These are phyloP conservation scores for Sugiyamaella paludigena DNA, from an alignment of 1,139 yeast species.

Conservation along the genomic window DNA sequence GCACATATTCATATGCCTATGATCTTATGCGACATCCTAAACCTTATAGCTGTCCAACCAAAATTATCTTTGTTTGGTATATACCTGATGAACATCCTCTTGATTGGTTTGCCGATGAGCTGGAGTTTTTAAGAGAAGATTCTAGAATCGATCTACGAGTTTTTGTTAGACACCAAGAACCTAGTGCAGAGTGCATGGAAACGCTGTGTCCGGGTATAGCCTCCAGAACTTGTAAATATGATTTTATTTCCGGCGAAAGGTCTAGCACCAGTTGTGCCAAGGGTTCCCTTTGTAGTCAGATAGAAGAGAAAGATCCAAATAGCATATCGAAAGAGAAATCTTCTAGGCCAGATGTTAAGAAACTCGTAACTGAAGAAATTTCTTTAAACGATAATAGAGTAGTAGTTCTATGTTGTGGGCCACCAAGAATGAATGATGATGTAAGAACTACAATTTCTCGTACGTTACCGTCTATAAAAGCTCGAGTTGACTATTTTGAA, in stretches of 20 bases:
- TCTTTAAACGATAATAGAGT: constrained; percentile 11
- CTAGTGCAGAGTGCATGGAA: neutral
- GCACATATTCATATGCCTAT: constrained; percentile 32
- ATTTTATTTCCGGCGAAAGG: neutral
- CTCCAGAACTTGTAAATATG: neutral
- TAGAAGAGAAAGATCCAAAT: neutral
- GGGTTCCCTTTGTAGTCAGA: no score
- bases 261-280: neutral
- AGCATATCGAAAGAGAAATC: neutral
- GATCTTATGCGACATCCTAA: constrained; percentile 26
- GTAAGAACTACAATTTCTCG: constrained; percentile 44
- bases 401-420: constrained; percentile 28
- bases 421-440: constrained; percentile 27
- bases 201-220: neutral
- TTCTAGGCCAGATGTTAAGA: neutral
- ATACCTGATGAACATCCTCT: constrained; percentile 17
- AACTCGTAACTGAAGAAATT: constrained; percentile 13
- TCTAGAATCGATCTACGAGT: constrained; percentile 10
- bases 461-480: constrained; percentile 14
- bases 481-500: constrained; percentile 39
- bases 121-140: constrained; percentile 13
- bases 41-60: constrained; percentile 15
- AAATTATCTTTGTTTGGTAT: constrained; percentile 22
- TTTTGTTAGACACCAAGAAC: constrained; percentile 8
- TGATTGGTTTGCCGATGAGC: constrained; percentile 23